A percentile compares a stretch with the other conserved stretches of the same genome.
These are phyloP conservation scores for Lasiosphaeria hispida DNA, from an alignment of 495 filamentous ascomycete genomes.

Conservation along the genomic window DNA sequence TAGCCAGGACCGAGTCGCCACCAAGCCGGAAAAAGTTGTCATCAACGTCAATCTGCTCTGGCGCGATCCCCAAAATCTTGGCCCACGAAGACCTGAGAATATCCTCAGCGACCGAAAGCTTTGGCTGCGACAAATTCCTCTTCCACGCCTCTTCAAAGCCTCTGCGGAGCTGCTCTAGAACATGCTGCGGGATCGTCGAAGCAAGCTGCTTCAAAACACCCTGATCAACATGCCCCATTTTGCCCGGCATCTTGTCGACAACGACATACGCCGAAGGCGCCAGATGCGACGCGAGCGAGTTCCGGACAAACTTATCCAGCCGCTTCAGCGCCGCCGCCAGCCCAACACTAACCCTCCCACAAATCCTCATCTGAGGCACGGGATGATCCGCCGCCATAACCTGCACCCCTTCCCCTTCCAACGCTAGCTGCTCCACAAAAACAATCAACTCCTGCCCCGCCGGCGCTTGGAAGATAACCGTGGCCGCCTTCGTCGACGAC, in stretches of 20 bases:
- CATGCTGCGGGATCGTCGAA: background rate
- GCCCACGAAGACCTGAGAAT: constrained; percentile 24
- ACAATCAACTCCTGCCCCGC: background rate
- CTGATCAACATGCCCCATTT: constrained; percentile 49
- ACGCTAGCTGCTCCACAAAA: constrained; percentile 3
- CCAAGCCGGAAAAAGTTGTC: constrained; percentile 59
- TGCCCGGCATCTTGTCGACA: constrained; percentile 46
- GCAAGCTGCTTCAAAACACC: constrained; percentile 7
- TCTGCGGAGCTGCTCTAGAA: background rate
- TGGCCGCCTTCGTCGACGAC: background rate
- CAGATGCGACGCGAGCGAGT: constrained; percentile 42
- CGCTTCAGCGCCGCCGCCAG: constrained; percentile 6
- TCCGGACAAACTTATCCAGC: constrained; percentile 21
- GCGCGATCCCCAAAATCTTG: constrained; percentile 14
- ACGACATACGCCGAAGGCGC: constrained; percentile 52
- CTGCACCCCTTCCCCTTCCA: background rate
- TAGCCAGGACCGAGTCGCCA: constrained; percentile 64
- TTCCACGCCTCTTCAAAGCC: constrained; percentile 16
- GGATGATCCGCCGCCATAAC: background rate
- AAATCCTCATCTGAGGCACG: background rate
- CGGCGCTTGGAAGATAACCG: background rate
- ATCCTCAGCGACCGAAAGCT: constrained; percentile 20
- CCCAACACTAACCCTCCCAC: background rate
- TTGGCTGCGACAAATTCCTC: background rate
- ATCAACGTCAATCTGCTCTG: constrained; percentile 38